These are phyloP conservation scores for Aspergillus pseudoterreus DNA, from an alignment of 2,329 filamentous ascomycete species.

Conservation along the genomic window DNA sequence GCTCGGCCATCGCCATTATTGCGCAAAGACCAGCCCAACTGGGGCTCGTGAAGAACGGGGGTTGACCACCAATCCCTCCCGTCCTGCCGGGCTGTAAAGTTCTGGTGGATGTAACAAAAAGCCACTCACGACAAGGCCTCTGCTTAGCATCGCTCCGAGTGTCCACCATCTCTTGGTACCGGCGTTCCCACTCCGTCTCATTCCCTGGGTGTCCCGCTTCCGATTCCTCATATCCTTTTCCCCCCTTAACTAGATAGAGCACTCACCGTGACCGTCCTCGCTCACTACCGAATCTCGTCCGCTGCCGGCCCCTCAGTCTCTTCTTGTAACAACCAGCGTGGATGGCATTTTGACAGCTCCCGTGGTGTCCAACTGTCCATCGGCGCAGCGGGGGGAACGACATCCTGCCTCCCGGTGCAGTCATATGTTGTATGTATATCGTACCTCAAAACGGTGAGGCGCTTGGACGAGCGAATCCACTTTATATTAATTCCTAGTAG, in stretches of 20 bases:
- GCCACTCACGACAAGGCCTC: slow-evolving; percentile 7
- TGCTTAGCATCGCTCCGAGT: slow-evolving; percentile 2
- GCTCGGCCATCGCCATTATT: slow-evolving; percentile 11
- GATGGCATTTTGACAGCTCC: slow-evolving; percentile 1
- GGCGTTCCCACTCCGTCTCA: slow-evolving; percentile 1
- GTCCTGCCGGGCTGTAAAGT: background rate
- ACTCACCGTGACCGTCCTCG: background rate
- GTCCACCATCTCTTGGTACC: background rate
- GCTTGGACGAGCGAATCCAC: slow-evolving; percentile 16
- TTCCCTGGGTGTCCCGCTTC: slow-evolving; percentile 1
- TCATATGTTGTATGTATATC: slow-evolving; percentile 16
- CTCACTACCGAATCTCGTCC: background rate
- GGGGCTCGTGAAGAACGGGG: slow-evolving; percentile 14
- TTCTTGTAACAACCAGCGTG: background rate
- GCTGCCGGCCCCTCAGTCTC: background rate
- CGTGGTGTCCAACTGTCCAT: slow-evolving; percentile 9
- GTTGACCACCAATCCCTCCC: slow-evolving; percentile 5
- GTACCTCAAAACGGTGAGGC: slow-evolving; percentile 12
- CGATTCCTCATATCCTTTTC: background rate
- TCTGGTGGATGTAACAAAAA: slow-evolving; percentile 7
- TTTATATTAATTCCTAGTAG: slow-evolving; percentile 5
- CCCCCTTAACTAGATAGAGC: background rate
- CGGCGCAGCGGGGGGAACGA: slow-evolving; percentile 7
- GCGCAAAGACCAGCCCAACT: slow-evolving; percentile 10
- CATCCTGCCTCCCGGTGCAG: slow-evolving; percentile 11